Conservation (phyloP, 1,284 basidiomycete species). For the Inonotus hispidus region DNA sequence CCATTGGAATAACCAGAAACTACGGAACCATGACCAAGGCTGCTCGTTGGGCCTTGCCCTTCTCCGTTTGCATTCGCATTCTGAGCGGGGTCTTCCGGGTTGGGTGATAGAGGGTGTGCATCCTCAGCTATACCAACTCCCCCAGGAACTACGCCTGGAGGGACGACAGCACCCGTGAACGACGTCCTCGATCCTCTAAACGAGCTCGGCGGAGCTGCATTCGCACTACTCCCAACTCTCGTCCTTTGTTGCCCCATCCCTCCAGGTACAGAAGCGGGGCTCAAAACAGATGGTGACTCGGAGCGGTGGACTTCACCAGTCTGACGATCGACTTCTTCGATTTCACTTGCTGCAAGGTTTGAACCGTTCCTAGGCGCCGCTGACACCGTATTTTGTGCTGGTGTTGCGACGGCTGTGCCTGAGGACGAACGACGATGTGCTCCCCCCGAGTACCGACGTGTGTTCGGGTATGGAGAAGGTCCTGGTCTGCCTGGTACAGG, state of each 20-base stretch:
- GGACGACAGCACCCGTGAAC: not conserved
- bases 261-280: not conserved
- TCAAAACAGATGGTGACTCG: not conserved
- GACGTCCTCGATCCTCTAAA: conserved; percentile 1
- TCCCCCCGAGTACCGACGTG: not conserved
- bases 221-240: not conserved
- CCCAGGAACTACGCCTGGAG: not conserved
- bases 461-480: not conserved
- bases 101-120: not conserved
- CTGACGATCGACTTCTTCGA: not conserved
- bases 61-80: not conserved
- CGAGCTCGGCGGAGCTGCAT: not conserved
- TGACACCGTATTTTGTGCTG: not conserved
- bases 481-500: not conserved
- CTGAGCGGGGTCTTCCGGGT: not conserved
- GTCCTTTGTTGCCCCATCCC: not conserved
- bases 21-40: not conserved
- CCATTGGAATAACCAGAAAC: not conserved
- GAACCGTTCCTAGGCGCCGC: not conserved
- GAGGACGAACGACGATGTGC: conserved; percentile 3
- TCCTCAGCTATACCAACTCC: not conserved
- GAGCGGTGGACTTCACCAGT: not conserved
- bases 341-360: not conserved
- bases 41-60: not conserved
- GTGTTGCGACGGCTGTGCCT: not conserved